Percentiles rank a stretch among this genome's conserved stretches.
These are phyloP conservation scores for Aspergillus tanneri DNA, from an alignment of 2,329 filamentous ascomycete species.

Conservation along the genomic window DNA sequence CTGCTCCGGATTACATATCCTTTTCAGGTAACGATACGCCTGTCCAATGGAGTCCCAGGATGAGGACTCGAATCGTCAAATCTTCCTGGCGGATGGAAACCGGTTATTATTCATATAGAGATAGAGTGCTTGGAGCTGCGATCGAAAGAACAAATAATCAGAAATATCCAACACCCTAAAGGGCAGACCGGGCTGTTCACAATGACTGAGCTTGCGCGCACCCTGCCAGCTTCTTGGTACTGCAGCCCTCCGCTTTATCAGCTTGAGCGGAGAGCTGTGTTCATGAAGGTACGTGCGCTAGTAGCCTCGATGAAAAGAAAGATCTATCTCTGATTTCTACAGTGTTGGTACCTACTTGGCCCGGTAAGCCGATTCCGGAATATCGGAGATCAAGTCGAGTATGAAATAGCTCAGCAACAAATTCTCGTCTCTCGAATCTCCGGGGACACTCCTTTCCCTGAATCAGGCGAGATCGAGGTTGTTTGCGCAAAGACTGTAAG, in stretches of 20 bases:
- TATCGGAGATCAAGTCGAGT: slow-evolving; percentile 44
- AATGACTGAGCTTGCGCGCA: slow-evolving; percentile 39
- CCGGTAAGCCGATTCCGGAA: slow-evolving; percentile 52
- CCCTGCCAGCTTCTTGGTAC: slow-evolving; percentile 56
- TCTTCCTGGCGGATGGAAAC: slow-evolving; percentile 8
- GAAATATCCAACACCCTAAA: not conserved
- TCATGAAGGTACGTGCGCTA: slow-evolving; percentile 43
- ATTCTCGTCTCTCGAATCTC: slow-evolving; percentile 41
- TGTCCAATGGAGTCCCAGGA: slow-evolving; percentile 16
- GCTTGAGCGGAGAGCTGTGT: slow-evolving; percentile 51
- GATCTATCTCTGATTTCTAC: slow-evolving; percentile 10
- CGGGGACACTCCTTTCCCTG: slow-evolving; percentile 28
- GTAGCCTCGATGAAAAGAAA: not conserved
- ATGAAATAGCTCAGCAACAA: slow-evolving; percentile 52
- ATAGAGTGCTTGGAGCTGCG: not conserved
- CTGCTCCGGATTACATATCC: slow-evolving; percentile 29
- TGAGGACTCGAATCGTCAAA: slow-evolving; percentile 2
- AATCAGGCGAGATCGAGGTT: slow-evolving; percentile 42
- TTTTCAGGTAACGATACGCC: slow-evolving; percentile 34
- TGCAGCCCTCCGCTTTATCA: slow-evolving; percentile 51
- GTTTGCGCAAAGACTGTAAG: slow-evolving; percentile 33
- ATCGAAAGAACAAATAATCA: not conserved
- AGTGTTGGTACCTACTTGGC: slow-evolving; percentile 56
- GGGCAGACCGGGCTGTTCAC: slow-evolving; percentile 9
- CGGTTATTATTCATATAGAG: not conserved